A percentile compares a stretch with the other conserved stretches of the same genome.
Evolutionary conservation across 208 protist genomes (phyloP).

Genomic region (Leishmania gerbilli): DNA sequence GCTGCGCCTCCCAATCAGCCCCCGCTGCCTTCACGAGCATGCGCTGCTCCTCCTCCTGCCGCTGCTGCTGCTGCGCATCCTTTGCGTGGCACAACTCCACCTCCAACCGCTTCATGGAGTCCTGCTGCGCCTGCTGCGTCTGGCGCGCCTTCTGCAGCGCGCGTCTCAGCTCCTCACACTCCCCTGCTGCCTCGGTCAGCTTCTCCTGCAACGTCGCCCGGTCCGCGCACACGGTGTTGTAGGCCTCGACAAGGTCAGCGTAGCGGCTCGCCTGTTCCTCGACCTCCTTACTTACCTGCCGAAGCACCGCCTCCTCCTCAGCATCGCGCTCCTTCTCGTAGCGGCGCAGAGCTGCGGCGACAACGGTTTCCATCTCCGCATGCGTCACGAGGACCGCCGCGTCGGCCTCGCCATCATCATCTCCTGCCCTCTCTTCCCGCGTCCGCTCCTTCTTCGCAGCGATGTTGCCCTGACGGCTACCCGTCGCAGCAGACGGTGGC

Average conservation of each 20-base stretch:
- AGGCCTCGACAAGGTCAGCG: slow-evolving; percentile 35
- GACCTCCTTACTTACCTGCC: slow-evolving; percentile 70
- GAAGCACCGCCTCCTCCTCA: slow-evolving; percentile 70
- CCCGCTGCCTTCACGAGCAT: background rate
- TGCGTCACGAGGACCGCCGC: slow-evolving; percentile 38
- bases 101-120: slow-evolving; percentile 36
- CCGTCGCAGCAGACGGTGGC: background rate
- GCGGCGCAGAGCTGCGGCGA: slow-evolving; percentile 40
- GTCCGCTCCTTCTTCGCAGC: background rate
- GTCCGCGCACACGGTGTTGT: slow-evolving; percentile 25
- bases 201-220: slow-evolving; percentile 30
- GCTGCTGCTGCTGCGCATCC: slow-evolving; percentile 38
- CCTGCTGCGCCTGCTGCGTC: slow-evolving; percentile 39
- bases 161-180: slow-evolving; percentile 33
- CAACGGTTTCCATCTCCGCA: slow-evolving; percentile 33
- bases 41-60: slow-evolving; percentile 18
- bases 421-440: background rate
- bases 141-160: slow-evolving; percentile 36
- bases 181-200: slow-evolving; percentile 19
- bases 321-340: slow-evolving; percentile 70
- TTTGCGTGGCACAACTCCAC: slow-evolving; percentile 58
- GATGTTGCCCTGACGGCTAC: background rate
- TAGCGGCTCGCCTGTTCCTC: slow-evolving; percentile 52
- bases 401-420: background rate
- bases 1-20: slow-evolving; percentile 15